Base-by-base conservation (phyloP, 1,139 yeast species). In the Hyphopichia khmerensis region DNA sequence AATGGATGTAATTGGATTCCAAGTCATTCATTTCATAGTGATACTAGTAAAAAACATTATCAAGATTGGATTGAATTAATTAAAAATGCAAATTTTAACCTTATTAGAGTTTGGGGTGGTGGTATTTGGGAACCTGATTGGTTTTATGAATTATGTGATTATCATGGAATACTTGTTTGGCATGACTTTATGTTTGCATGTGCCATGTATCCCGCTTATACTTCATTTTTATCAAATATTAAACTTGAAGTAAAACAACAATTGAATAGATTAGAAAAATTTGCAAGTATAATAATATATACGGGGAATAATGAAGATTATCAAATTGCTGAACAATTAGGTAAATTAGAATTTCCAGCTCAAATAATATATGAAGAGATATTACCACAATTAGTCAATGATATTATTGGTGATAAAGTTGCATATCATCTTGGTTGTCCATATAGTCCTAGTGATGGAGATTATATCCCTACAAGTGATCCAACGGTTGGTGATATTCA, bases 111-210 rank as follows among this genome's bases (percentile, higher is more conserved):
- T 1, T 75, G 80, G 80, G 80, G 74, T 14, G 80, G 80, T 23
- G 80, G 80, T 2, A 58, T 57, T 43, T 75, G 69, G 48, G 80
- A 75, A 46, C 53, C 52, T 19, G 75, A 72, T 35, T 43, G 47
- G 18, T 70, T 75, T 48, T 75, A 75, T 48, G 55, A 62, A 30
- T 66, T 63, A 46, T 75, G 80, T 54, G 80, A 75, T 45, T 45
- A 64, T 21, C 46, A 60, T 2, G 80, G 80, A 3, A 48, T 75
- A 17, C 39, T 75, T 48, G 69, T 75, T 8, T 75, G 79, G 77
- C 80, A 75, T 41, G 80, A 75, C 51, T 73, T 75, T 49, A 72
- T 75, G 79, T 75, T 75, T 63, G 79, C 77, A 5, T 75, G 80
- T 55, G 80, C 77, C 1, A 70, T 67, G 38, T 75, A 75, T 44